These are phyloP conservation scores for Cucumis melo DNA, from an alignment of 306 rosid genomes.

Conservation along the genomic window DNA sequence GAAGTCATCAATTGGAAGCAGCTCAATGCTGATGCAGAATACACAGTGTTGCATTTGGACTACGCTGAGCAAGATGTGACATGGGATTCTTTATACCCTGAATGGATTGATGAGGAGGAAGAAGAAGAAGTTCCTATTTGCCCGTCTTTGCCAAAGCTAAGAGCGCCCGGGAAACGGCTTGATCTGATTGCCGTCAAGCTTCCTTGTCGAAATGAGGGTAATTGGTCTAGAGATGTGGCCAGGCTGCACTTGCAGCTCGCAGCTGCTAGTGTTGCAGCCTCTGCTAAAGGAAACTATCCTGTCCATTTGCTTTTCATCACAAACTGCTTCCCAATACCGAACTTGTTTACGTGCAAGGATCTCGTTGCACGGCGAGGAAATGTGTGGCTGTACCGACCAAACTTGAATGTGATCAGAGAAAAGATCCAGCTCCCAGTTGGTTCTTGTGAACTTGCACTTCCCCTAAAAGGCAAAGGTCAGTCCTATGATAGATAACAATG, in stretches of 20 bases:
- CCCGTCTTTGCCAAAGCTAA: slow-evolving; percentile 59
- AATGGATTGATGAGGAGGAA: slow-evolving; percentile 98
- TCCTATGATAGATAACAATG: slow-evolving; percentile 1
- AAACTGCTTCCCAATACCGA: slow-evolving; percentile 65
- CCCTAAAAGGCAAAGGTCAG: slow-evolving; percentile 69
- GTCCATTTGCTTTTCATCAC: slow-evolving; percentile 59
- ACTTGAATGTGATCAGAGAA: slow-evolving; percentile 51
- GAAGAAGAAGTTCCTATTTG: slow-evolving; percentile 68
- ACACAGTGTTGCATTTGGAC: slow-evolving; percentile 35
- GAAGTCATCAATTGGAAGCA: slow-evolving; percentile 50
- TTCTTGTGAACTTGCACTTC: slow-evolving; percentile 90
- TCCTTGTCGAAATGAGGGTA: slow-evolving; percentile 51
- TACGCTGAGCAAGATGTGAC: slow-evolving; percentile 48
- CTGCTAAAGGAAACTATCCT: slow-evolving; percentile 58
- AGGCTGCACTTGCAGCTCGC: slow-evolving; percentile 84
- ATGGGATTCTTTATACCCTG: slow-evolving; percentile 80
- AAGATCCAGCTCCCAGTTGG: slow-evolving; percentile 74
- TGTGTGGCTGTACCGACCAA: slow-evolving; percentile 68
- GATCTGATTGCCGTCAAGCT: slow-evolving; percentile 73
- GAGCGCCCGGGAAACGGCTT: slow-evolving; percentile 44
- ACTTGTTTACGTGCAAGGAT: slow-evolving; percentile 64
- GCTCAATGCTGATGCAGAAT: slow-evolving; percentile 41
- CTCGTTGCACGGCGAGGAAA: slow-evolving; percentile 44
- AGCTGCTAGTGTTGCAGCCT: slow-evolving; percentile 66
- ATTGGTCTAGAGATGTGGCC: slow-evolving; percentile 92